These are phyloP conservation scores for Biscogniauxia marginata DNA, from an alignment of 2,329 filamentous ascomycete species.

Conservation along the genomic window DNA sequence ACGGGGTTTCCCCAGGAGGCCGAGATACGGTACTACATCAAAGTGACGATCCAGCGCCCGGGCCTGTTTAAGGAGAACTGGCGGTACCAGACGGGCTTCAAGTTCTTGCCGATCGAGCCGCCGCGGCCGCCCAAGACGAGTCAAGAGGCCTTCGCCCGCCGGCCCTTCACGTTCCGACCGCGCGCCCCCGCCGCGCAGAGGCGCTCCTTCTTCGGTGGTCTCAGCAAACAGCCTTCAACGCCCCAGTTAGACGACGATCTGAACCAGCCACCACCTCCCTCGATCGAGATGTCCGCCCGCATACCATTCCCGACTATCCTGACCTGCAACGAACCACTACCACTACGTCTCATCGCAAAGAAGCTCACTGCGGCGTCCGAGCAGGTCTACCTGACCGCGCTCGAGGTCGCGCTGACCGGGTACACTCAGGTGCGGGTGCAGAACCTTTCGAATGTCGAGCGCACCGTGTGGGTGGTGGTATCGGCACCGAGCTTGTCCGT, in stretches of 20 bases:
- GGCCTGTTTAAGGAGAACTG: slow-evolving; percentile 90
- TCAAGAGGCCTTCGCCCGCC: slow-evolving; percentile 81
- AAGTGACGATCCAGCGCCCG: slow-evolving; percentile 89
- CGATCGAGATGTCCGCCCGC: slow-evolving; percentile 73
- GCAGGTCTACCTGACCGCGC: slow-evolving; percentile 69
- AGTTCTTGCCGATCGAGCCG: slow-evolving; percentile 90
- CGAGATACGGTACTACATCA: slow-evolving; percentile 91
- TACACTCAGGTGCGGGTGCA: slow-evolving; percentile 79
- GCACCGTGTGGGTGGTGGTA: slow-evolving; percentile 71
- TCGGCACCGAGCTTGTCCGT: slow-evolving; percentile 70
- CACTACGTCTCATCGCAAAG: slow-evolving; percentile 75
- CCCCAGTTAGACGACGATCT: slow-evolving; percentile 23
- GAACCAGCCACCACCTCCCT: slow-evolving; percentile 53
- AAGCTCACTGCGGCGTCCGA: slow-evolving; percentile 70
- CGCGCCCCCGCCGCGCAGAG: slow-evolving; percentile 38
- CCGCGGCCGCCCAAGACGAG: slow-evolving; percentile 66
- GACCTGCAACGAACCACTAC: slow-evolving; percentile 84
- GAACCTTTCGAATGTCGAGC: slow-evolving; percentile 68
- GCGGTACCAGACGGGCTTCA: slow-evolving; percentile 66
- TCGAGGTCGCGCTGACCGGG: slow-evolving; percentile 80
- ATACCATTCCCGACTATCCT: slow-evolving; percentile 84
- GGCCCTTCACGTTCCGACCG: slow-evolving; percentile 59
- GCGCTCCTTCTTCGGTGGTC: slow-evolving; percentile 57
- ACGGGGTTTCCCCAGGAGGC: slow-evolving; percentile 84
- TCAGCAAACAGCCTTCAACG: slow-evolving; percentile 14